Percentiles rank a stretch among this genome's conserved stretches.
phyloP scores from a whole-genome alignment of 2,329 filamentous ascomycete genomes.

The Stagonosporopsis cucurbitacearum region DNA sequence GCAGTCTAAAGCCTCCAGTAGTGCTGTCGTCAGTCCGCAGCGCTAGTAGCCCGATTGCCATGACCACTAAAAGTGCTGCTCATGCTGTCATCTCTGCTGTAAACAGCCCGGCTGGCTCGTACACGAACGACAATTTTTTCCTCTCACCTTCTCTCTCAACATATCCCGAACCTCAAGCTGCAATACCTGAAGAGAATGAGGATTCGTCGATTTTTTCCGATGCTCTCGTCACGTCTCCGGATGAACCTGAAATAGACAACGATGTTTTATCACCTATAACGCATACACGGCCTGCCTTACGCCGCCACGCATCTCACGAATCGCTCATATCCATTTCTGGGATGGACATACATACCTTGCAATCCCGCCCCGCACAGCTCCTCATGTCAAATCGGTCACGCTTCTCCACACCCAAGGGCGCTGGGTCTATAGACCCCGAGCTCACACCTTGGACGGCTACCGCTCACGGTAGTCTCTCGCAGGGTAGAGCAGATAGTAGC shows the following conservation, averaged over 20 bases:
- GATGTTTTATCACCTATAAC: constrained; percentile 38
- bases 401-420: constrained; percentile 55
- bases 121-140: constrained; percentile 38
- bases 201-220: constrained; percentile 25
- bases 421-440: constrained; percentile 49
- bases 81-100: constrained; percentile 41
- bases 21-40: constrained; percentile 40
- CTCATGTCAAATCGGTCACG: constrained; percentile 61
- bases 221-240: constrained; percentile 32
- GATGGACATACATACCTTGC: constrained; percentile 87
- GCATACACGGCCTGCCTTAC: constrained; percentile 57
- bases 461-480: constrained; percentile 58
- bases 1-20: constrained; percentile 39
- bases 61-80: constrained; percentile 45
- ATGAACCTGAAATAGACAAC: constrained; percentile 40
- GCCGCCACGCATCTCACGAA: constrained; percentile 78
- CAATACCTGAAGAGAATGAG: constrained; percentile 48
- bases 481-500: constrained; percentile 60
- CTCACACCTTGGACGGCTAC: constrained; percentile 55
- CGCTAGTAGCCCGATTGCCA: constrained; percentile 41
- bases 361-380: constrained; percentile 76
- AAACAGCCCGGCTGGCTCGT: constrained; percentile 43
- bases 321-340: constrained; percentile 86
- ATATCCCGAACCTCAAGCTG: constrained; percentile 33
- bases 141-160: constrained; percentile 34